A percentile compares a stretch with the other conserved stretches of the same genome.
These are phyloP conservation scores for Scolecobasidium constrictum DNA, from an alignment of 2,329 filamentous ascomycete species.

Conservation along the genomic window DNA sequence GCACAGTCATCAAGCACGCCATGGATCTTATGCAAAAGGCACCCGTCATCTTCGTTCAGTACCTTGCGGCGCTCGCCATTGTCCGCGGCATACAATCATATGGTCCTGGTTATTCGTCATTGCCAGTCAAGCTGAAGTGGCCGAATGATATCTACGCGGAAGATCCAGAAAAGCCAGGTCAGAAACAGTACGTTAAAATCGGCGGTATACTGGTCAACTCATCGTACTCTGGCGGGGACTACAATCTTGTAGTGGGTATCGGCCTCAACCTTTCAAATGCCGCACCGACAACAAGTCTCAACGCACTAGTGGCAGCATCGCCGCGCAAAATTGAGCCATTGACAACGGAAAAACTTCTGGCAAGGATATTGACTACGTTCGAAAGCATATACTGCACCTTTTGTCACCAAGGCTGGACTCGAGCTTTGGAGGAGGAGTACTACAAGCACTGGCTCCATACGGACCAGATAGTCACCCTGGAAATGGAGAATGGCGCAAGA, in stretches of 20 bases:
- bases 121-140: conserved; percentile 90
- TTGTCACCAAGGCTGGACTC: conserved; percentile 61
- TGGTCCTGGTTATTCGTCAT: conserved; percentile 58
- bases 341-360: conserved; percentile 68
- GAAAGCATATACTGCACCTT: conserved; percentile 71
- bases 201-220: conserved; percentile 89
- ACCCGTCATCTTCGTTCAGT: conserved; percentile 88
- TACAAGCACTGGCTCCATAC: conserved; percentile 81
- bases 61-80: conserved; percentile 79
- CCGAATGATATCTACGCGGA: conserved; percentile 71
- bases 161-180: conserved; percentile 29
- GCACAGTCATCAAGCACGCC: conserved; percentile 75
- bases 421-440: conserved; percentile 62
- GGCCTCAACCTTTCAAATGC: conserved; percentile 80
- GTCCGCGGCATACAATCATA: conserved; percentile 76
- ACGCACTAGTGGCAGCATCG: conserved; percentile 47
- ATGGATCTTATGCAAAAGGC: conserved; percentile 58
- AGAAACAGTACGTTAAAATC: conserved; percentile 66
- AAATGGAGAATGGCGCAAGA: conserved; percentile 63
- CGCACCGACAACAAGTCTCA: conserved; percentile 77
- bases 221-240: conserved; percentile 63
- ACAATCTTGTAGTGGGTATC: conserved; percentile 71
- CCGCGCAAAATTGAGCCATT: conserved; percentile 42
- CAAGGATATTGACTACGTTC: conserved; percentile 66
- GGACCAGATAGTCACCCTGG: conserved; percentile 58